Evolutionary conservation across 768 basidiomycete genomes (phyloP).

Genomic region (Lactifluus piperatus): DNA sequence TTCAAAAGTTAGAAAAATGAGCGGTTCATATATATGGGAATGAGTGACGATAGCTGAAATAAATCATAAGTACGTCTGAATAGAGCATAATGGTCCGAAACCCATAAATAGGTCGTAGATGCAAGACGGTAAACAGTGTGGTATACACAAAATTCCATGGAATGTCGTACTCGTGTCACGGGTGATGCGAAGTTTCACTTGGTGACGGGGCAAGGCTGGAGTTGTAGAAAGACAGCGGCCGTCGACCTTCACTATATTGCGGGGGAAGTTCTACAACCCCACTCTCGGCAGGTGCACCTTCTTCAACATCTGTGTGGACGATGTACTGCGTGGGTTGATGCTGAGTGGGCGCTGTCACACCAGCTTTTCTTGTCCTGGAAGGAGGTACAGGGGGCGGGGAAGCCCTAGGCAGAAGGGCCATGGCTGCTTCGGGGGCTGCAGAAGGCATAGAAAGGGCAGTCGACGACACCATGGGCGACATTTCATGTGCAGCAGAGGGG

Average conservation of each 20-base stretch:
- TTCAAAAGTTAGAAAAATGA: not conserved
- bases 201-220: not conserved
- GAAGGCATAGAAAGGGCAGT: not conserved
- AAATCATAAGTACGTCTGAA: not conserved
- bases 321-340: constrained; percentile 23
- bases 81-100: not conserved
- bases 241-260: constrained; percentile 51
- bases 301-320: constrained; percentile 62
- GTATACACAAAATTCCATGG: not conserved
- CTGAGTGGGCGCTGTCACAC: not conserved
- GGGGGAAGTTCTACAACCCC: constrained; percentile 70
- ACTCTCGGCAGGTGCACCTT: constrained; percentile 37
- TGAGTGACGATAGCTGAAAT: not conserved
- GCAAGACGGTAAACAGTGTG: not conserved
- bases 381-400: not conserved
- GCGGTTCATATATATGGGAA: not conserved
- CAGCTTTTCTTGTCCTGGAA: not conserved
- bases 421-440: not conserved
- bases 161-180: not conserved
- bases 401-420: not conserved
- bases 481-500: not conserved
- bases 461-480: not conserved
- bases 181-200: not conserved
- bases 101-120: not conserved
- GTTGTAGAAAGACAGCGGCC: constrained; percentile 7